Base-by-base conservation (phyloP, 2,329 filamentous ascomycete species). In the Pseudopithomyces maydicus region DNA sequence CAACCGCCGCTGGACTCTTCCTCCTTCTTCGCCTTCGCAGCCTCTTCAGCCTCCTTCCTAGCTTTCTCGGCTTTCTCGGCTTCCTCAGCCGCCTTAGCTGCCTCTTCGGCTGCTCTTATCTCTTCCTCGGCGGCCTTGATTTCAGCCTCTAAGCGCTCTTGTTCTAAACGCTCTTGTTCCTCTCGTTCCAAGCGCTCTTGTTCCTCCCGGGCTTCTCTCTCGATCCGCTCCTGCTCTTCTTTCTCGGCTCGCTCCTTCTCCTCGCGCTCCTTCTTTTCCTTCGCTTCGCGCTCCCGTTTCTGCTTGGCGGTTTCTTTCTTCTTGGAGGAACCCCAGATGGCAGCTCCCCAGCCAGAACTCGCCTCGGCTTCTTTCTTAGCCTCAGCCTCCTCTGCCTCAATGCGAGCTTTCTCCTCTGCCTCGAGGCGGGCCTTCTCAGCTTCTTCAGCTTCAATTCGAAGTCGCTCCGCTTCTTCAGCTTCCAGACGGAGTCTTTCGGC, bases 161-260 rank as follows among this genome's bases (percentile, higher is more conserved):
- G 45, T 33, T 53, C 49, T 36, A 32, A n/a, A 19, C 53, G 39
- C 43, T 54, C 49, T 26, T 32, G 12, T 15, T 47, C 26, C 44
- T 54, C 56, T 22, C 42, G 29, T 12, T 53, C 49, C 26, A 41
- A 17, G 20, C 53, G 63, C 14, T 64, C 67, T 22, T 74, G 73
- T 54, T 73, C 54, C 43, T 61, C 56, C 39, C 59, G 52, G 49
- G 65, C 64, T 69, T 66, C 82, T 79, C 29, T 70, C 73, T 65
- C 79, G 79, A 29, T 76, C 77, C 63, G 63, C 26, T 67, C 68
- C 11, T 63, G 61, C 45, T 70, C 68, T 67, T 79, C 80, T 62
- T 50, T 68, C 67, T 74, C 68, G n/a, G 63, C 56, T 58, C 77
- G 80, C 56, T 80, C 77, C 54, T 77, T 78, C 23, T 67, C 68